phyloP scores from a whole-genome alignment of 805 yeast genomes.

The Candida sakaeoensis region DNA sequence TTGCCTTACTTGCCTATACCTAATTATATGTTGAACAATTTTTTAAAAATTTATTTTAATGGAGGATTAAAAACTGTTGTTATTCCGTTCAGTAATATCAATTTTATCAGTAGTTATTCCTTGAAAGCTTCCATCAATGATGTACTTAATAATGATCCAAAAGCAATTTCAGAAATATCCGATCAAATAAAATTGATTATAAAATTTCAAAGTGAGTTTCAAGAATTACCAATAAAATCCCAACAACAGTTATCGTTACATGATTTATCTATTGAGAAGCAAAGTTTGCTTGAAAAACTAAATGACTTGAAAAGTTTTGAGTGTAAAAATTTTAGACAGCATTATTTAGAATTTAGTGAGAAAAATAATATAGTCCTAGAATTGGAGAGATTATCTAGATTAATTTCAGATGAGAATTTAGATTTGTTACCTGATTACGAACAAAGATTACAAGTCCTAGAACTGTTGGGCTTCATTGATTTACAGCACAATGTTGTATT shows the following conservation, averaged over 20 bases:
- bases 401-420: constrained; percentile 82
- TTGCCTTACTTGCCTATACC: constrained; percentile 37
- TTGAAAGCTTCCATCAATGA: constrained; percentile 30
- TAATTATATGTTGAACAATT: constrained; percentile 30
- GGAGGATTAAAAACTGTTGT: constrained; percentile 34
- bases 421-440: constrained; percentile 92
- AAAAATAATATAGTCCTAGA: constrained; percentile 45
- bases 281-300: constrained; percentile 27
- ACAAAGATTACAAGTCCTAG: constrained; percentile 76
- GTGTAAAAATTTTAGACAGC: constrained; percentile 43
- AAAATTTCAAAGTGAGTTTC: constrained; percentile 38
- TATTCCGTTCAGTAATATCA: constrained; percentile 40
- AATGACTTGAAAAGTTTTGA: constrained; percentile 20
- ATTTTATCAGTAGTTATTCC: constrained; percentile 39
- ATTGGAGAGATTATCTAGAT: constrained; percentile 52
- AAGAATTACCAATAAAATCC: constrained; percentile 39
- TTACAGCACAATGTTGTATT: constrained; percentile 68
- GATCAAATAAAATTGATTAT: constrained; percentile 33
- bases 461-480: constrained; percentile 79
- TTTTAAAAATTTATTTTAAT: constrained; percentile 31
- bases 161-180: constrained; percentile 33
- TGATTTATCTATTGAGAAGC: constrained; percentile 36
- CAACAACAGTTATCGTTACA: constrained; percentile 32
- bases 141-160: constrained; percentile 32
- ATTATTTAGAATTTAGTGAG: constrained; percentile 43